phyloP scores from a whole-genome alignment of 192 early-diverging fungal genomes.

The Dispira simplex region DNA sequence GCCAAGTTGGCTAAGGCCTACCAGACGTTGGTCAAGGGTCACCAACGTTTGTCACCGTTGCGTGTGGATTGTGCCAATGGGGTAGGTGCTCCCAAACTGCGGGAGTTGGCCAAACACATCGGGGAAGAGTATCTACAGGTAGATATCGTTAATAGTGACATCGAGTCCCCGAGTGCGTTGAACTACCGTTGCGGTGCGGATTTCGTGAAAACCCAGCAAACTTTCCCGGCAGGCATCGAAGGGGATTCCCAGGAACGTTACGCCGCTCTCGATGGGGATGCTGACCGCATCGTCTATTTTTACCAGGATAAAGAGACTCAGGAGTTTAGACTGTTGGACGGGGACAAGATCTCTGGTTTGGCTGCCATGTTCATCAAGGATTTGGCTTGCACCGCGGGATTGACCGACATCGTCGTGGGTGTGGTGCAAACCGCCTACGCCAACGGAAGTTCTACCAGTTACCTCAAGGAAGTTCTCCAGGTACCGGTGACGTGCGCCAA shows the following conservation, averaged over 20 bases:
- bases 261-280: conserved; percentile 94
- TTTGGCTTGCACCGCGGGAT: conserved; percentile 60
- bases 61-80: conserved; percentile 91
- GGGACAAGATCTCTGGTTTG: conserved; percentile 96
- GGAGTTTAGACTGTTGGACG: conserved; percentile 85
- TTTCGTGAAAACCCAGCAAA: conserved; percentile 87
- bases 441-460: conserved; percentile 91
- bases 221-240: conserved; percentile 47
- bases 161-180: conserved; percentile 48
- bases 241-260: conserved; percentile 53
- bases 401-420: conserved; percentile 71
- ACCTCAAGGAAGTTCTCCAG: conserved; percentile 76
- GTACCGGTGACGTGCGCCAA: conserved; percentile 91
- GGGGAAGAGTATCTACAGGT: conserved; percentile 45
- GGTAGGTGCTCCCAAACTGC: conserved; percentile 84
- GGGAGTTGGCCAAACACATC: conserved; percentile 51
- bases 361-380: conserved; percentile 90
- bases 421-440: conserved; percentile 99
- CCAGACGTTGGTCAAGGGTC: conserved; percentile 62
- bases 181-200: conserved; percentile 96
- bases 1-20: conserved; percentile 77
- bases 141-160: conserved; percentile 61
- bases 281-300: conserved; percentile 96
- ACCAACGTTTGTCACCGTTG: conserved; percentile 46
- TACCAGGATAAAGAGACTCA: conserved; percentile 58